These are phyloP conservation scores for Geotrichum carabidarum DNA, from an alignment of 1,139 yeast genomes.

Conservation along the genomic window DNA sequence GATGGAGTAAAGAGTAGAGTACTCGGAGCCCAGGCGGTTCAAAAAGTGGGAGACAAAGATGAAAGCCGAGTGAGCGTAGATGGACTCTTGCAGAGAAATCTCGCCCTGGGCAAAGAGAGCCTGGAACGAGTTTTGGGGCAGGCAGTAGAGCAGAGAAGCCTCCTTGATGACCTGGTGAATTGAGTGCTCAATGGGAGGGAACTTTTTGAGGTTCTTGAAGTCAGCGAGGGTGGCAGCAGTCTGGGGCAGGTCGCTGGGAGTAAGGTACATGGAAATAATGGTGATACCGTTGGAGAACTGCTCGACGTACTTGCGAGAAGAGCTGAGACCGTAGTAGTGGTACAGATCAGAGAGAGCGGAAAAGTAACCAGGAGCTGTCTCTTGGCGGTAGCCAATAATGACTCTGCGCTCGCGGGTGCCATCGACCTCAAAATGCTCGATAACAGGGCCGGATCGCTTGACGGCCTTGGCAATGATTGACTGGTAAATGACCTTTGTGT, in stretches of 20 bases:
- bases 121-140: slow-evolving; percentile 83
- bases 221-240: slow-evolving; percentile 37
- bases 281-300: slow-evolving; percentile 88
- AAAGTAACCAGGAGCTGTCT: slow-evolving; percentile 79
- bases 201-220: slow-evolving; percentile 33
- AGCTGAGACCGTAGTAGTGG: slow-evolving; percentile 78
- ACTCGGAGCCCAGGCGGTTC: slow-evolving; percentile 90
- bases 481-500: slow-evolving; percentile 73
- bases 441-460: slow-evolving; percentile 84
- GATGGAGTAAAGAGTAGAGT: slow-evolving; percentile 59
- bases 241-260: slow-evolving; percentile 44
- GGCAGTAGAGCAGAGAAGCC: slow-evolving; percentile 84
- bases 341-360: slow-evolving; percentile 85
- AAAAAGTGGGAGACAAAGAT: slow-evolving; percentile 91
- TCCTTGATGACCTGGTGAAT: slow-evolving; percentile 91
- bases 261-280: slow-evolving; percentile 78
- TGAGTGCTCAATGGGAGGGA: slow-evolving; percentile 60
- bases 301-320: slow-evolving; percentile 89
- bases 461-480: slow-evolving; percentile 67
- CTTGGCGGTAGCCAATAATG: slow-evolving; percentile 81
- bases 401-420: slow-evolving; percentile 77
- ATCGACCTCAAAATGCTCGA: slow-evolving; percentile 77
- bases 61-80: slow-evolving; percentile 91
- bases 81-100: slow-evolving; percentile 86
- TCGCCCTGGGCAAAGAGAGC: slow-evolving; percentile 67